Evolutionary conservation across 208 protist species (phyloP).

Genomic region (Trypanosoma vivax): DNA sequence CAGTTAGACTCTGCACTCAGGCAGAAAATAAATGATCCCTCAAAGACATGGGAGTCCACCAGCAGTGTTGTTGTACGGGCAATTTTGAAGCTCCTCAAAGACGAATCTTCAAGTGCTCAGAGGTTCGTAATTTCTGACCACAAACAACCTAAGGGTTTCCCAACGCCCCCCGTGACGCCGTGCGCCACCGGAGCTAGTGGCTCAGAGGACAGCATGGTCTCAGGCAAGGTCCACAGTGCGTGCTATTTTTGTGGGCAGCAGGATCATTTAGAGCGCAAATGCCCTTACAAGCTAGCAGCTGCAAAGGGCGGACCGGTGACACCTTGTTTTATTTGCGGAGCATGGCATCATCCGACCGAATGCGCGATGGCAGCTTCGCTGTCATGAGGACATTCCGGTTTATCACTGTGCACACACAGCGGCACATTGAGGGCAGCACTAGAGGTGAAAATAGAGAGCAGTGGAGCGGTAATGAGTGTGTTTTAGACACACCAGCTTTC

Average conservation of each 20-base stretch:
- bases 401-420: neutral
- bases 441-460: no score
- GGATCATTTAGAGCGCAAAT: constrained; percentile 75
- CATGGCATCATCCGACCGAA: constrained; percentile 82
- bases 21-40: constrained; percentile 83
- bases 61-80: constrained; percentile 76
- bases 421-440: no score
- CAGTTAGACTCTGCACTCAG: constrained; percentile 82
- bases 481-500: no score
- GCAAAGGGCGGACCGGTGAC: constrained; percentile 55
- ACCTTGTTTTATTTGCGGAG: constrained; percentile 84
- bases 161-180: constrained; percentile 37
- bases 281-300: constrained; percentile 43
- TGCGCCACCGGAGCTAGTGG: constrained; percentile 13
- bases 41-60: constrained; percentile 70
- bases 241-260: constrained; percentile 75
- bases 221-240: constrained; percentile 37
- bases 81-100: constrained; percentile 75
- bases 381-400: neutral
- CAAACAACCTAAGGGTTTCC: constrained; percentile 36
- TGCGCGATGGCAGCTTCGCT: constrained; percentile 46
- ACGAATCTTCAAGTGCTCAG: constrained; percentile 32
- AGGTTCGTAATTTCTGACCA: constrained; percentile 63
- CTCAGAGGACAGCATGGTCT: neutral
- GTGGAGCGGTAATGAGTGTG: no score